Conservation (phyloP, 805 yeast genomes). For the Metschnikowia peoriensis region DNA sequence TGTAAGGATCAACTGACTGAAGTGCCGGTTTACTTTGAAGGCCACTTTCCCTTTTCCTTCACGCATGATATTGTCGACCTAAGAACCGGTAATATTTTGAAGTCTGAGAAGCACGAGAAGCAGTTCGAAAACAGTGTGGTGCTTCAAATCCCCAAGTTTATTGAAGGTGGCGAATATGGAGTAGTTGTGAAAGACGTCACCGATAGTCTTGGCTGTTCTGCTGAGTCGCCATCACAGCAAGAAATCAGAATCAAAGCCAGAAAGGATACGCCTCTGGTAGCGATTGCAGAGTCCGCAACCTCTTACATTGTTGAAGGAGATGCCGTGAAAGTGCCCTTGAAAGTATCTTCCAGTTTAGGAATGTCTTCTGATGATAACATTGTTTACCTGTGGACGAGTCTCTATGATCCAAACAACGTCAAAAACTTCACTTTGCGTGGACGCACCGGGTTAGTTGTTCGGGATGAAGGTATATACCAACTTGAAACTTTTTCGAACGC, state of each 20-base stretch:
- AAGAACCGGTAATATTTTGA: conserved; percentile 19
- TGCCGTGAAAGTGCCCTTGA: conserved; percentile 52
- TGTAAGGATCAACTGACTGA: conserved; percentile 30
- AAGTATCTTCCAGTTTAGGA: conserved; percentile 34
- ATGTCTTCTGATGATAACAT: conserved; percentile 28
- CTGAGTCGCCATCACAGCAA: conserved; percentile 63
- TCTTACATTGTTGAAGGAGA: conserved; percentile 61
- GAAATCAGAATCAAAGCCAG: conserved; percentile 62
- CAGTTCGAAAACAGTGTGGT: conserved; percentile 26
- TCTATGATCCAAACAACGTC: conserved; percentile 16
- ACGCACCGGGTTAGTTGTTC: conserved; percentile 24
- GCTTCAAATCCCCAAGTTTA: conserved; percentile 55
- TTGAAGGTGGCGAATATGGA: conserved; percentile 70
- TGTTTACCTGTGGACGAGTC: conserved; percentile 27
- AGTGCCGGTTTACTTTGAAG: conserved; percentile 63
- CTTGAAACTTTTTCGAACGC: conserved; percentile 39
- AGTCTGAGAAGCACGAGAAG: conserved; percentile 32
- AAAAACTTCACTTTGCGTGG: conserved; percentile 12
- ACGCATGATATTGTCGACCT: conserved; percentile 64
- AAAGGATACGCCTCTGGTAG: conserved; percentile 58
- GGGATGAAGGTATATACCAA: conserved; percentile 43
- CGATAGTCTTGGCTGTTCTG: conserved; percentile 79
- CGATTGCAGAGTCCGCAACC: conserved; percentile 27
- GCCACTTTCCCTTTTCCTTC: conserved; percentile 76
- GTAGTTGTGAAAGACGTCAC: conserved; percentile 60